Evolutionary conservation across 1,284 basidiomycete species (phyloP).

Genomic region (Clitocybe nebularis): DNA sequence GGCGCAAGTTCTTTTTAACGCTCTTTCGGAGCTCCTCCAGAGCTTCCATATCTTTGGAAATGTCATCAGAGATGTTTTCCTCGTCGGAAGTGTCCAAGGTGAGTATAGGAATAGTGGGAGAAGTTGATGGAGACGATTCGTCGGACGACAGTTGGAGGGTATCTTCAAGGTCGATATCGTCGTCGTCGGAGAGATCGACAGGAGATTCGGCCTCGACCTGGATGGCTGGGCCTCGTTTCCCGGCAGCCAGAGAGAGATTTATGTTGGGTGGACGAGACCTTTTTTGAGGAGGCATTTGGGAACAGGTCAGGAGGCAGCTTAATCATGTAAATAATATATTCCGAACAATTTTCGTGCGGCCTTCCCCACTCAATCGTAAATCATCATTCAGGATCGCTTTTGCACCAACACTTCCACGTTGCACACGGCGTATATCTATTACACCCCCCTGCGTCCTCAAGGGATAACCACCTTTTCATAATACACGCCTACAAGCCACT

Average conservation of each 20-base stretch:
- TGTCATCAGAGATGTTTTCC: constrained; percentile 40
- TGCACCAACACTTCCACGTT: no score
- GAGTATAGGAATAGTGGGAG: constrained; percentile 22
- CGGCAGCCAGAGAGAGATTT: constrained; percentile 27
- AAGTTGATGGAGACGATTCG: constrained; percentile 27
- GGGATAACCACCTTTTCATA: no score
- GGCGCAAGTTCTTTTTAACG: constrained; percentile 69
- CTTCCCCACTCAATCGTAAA: no score
- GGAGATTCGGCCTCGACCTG: constrained; percentile 22
- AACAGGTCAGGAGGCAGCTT: neutral
- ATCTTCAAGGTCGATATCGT: constrained; percentile 29
- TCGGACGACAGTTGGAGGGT: constrained; percentile 34
- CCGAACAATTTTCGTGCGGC: no score
- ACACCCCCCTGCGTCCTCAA: no score
- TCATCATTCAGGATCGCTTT: no score
- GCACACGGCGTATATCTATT: no score
- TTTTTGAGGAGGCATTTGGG: constrained; percentile 21
- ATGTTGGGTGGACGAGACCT: constrained; percentile 33
- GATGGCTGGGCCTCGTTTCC: constrained; percentile 25
- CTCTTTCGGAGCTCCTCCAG: constrained; percentile 65
- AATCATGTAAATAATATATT: neutral
- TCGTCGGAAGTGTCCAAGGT: constrained; percentile 24
- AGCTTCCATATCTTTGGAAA: constrained; percentile 59
- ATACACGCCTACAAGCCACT: no score
- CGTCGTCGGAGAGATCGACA: constrained; percentile 22